Conservation (phyloP, 2,329 filamentous ascomycete species). For the Aspergillus clavatus region DNA sequence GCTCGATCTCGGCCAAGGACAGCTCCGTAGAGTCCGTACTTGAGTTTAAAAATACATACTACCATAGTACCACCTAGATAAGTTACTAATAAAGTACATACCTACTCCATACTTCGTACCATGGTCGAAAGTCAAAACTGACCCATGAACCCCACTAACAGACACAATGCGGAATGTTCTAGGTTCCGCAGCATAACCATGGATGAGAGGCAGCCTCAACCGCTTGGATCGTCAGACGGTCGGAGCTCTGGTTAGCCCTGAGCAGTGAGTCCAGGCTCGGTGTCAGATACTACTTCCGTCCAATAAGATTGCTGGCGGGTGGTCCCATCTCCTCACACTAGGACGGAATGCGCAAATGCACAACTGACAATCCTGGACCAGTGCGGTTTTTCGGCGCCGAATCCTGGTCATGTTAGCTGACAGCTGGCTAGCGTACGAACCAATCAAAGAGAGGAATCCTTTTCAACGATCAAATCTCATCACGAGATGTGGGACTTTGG, state of each 20-base stretch:
- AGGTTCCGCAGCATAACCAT: not conserved
- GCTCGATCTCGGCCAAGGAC: too few species aligned
- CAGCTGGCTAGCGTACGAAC: too few species aligned
- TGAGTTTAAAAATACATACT: too few species aligned
- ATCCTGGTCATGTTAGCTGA: too few species aligned
- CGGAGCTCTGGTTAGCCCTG: not conserved
- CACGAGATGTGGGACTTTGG: not conserved
- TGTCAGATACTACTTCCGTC: not conserved
- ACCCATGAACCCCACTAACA: not conserved
- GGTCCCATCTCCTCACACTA: not conserved
- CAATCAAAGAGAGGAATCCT: too few species aligned
- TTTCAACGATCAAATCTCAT: too few species aligned
- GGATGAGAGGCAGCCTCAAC: not conserved
- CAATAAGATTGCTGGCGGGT: not conserved
- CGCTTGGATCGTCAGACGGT: not conserved
- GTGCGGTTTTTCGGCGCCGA: slow-evolving; percentile 2
- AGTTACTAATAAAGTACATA: too few species aligned
- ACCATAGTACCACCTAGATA: too few species aligned
- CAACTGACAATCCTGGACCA: slow-evolving; percentile 3
- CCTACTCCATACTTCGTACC: too few species aligned
- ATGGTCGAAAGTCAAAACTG: not conserved
- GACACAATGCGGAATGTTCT: not conserved
- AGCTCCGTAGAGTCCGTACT: too few species aligned
- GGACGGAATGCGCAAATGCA: slow-evolving; percentile 4
- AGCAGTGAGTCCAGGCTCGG: not conserved